Evolutionary conservation across 2,329 filamentous ascomycete species (phyloP).

Genomic region (Fusarium aywerte): DNA sequence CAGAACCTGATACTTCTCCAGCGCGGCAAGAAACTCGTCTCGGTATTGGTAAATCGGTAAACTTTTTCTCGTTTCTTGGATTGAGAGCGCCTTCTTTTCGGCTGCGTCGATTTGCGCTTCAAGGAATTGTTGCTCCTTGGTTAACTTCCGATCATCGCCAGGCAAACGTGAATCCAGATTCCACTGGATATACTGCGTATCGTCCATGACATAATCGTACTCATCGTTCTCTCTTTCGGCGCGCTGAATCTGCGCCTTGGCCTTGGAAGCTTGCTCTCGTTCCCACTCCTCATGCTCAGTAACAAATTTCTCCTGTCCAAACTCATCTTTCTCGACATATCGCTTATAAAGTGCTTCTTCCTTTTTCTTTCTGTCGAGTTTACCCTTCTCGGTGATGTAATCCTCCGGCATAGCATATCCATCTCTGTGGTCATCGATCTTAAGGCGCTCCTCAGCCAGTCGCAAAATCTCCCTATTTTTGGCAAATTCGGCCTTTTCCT

Average conservation of each 20-base stretch:
- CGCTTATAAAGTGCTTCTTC: conserved; percentile 90
- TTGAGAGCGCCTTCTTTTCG: conserved; percentile 86
- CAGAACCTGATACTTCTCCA: conserved; percentile 86
- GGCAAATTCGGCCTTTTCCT: conserved; percentile 87
- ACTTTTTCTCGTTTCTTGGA: conserved; percentile 90
- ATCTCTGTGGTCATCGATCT: conserved; percentile 91
- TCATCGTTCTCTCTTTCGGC: conserved; percentile 81
- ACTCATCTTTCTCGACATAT: conserved; percentile 87
- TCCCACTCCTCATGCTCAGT: conserved; percentile 99
- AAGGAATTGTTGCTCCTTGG: conserved; percentile 80
- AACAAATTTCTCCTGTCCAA: conserved; percentile 87
- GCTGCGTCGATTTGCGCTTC: conserved; percentile 87
- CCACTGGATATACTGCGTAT: conserved; percentile 88
- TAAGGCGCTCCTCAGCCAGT: conserved; percentile 83
- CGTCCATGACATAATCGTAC: conserved; percentile 94
- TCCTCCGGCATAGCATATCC: conserved; percentile 95
- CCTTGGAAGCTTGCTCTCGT: conserved; percentile 85
- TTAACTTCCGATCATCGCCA: conserved; percentile 76
- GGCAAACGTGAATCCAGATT: conserved; percentile 77
- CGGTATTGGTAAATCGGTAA: conserved; percentile 91
- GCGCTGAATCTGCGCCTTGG: conserved; percentile 83
- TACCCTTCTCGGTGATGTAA: conserved; percentile 93
- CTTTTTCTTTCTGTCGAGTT: conserved; percentile 87
- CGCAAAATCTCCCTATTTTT: conserved; percentile 85
- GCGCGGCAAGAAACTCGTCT: conserved; percentile 84